Conservation (phyloP, 108 stramenopile species). For the Ochromonas danica region DNA sequence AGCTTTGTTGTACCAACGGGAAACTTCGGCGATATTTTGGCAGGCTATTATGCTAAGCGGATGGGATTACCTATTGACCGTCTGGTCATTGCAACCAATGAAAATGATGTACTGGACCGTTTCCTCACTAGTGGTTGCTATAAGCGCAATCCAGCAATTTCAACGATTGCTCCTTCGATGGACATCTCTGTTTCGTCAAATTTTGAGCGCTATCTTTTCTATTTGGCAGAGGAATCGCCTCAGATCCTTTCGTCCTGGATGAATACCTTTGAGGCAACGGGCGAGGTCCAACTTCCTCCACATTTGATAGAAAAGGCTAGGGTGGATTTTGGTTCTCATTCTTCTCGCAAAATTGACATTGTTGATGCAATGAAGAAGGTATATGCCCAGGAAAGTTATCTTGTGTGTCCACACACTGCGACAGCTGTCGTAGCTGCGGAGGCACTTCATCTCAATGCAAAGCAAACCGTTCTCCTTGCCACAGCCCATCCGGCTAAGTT, state of each 20-base stretch:
- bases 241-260: constrained; percentile 78
- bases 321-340: constrained; percentile 77
- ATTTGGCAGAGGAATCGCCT: constrained; percentile 82
- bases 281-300: constrained; percentile 75
- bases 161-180: constrained; percentile 91
- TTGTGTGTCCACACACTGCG: constrained; percentile 94
- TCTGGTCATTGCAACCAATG: constrained; percentile 93
- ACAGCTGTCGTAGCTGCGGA: constrained; percentile 85
- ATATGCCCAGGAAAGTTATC: constrained; percentile 75
- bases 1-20: constrained; percentile 92
- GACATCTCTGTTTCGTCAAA: constrained; percentile 97
- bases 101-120: constrained; percentile 96
- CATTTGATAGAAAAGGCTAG: constrained; percentile 72
- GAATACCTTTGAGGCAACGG: constrained; percentile 82
- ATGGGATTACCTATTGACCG: constrained; percentile 94
- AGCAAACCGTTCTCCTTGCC: constrained; percentile 75
- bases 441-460: constrained; percentile 63
- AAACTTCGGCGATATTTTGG: constrained; percentile 97
- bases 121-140: constrained; percentile 94
- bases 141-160: constrained; percentile 66
- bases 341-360: constrained; percentile 75
- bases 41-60: constrained; percentile 94
- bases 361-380: constrained; percentile 74
- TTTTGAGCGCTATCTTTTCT: constrained; percentile 95
- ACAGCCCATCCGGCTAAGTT: constrained; percentile 98